Evolutionary conservation across 352 stramenopile genomes (phyloP), one percentile per base, ranked within the genome.

Genomic region (Globisporangium radiosum): DNA sequence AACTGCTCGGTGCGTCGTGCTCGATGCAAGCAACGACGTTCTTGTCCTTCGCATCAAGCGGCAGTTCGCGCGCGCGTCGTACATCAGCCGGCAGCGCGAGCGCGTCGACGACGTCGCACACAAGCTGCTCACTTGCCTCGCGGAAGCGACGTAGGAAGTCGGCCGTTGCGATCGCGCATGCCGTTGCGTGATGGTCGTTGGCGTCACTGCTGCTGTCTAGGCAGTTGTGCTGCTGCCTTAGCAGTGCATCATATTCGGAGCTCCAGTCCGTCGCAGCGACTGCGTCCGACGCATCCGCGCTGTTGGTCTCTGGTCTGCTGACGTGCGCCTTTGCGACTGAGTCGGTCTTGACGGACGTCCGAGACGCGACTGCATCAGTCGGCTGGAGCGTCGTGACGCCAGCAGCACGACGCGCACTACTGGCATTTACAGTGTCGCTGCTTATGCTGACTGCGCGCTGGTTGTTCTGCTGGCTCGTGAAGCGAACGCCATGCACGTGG

Each of bases 131-230:
- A 3, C 71, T 71, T 45, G 64, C 52, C n/a, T 70, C 56, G 10
- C 66, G 69, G 67, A 87, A 87, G 1, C 66, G 62, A 4, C 57
- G 58, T 10, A 85, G 43, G 5, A 85, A 59, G 0, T 44, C 3
- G 9, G 75, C 70, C 33, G 70, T 60, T n/a, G 65, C 43, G 7
- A 73, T 53, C 7, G 73, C 71, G 10, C 43, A 13, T 17, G 43
- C 13, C 25, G 43, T 17, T n/a, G 39, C 10, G 39, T 8, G 5
- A 52, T 11, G 13, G 8, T 33, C 15, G 5, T 47, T 19, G 0
- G 2, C 25, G 25, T 33, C 47, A 11, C 13, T 51, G 25, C 14
- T 13, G 5, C 5, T 13, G 36, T 15, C 7, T 3, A 13, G 0
- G 25, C 25, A 56, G n/a, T 42, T 40, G 17, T 0, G 8, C 43